Evolutionary conservation across 192 early-diverging fungal genomes (phyloP), one percentile per base, ranked within the genome.

Genomic region (Backusella macrospora): DNA sequence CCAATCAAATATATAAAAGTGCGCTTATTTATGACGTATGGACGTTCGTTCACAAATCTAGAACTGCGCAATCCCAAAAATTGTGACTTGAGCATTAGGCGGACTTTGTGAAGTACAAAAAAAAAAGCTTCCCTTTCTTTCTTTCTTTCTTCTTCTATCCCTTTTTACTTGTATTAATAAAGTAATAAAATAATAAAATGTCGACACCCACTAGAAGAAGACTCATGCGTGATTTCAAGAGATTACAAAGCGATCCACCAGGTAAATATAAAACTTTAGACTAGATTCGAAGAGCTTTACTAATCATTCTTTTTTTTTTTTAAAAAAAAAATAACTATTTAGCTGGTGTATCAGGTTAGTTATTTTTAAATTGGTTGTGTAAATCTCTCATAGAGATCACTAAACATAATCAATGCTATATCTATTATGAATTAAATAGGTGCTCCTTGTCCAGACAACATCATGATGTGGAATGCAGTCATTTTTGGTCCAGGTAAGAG

Each of bases 391-490:
- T 34, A 34, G 29, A 34, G 29, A 34, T 34, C 2, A 34, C 29
- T 34, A 34, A 34, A 34, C 29, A 34, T 34, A 34, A 34, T 34
- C 29, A 34, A 34, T 34, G 2, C 2, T 34, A 34, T 34, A 2
- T 34, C 29, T 34, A 34, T 15, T 39, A 44, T 45, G 37, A 21
- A 86, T 93, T 40, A 90, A 94, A 90, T 91, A 12, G 98, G 96
- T 18, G 92, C 96, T 0, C 98, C 98, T 14, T 94, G 93, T 78
- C 87, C 93, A 1, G 96, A 99, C 87, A 99, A 99, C 80, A 98
- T 99, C 71, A 92, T 98, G 87, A 71, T 94, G 49, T 98, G 98
- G 98, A 98, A 99, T 78, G 98, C 97, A 14, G 96, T 99, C n/a
- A 99, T 99, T 79, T 99, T 99, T 84, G 98, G 94, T 15, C 92